Base-by-base conservation (phyloP, 2,329 filamentous ascomycete genomes). In the Paraphoma chrysanthemicola region DNA sequence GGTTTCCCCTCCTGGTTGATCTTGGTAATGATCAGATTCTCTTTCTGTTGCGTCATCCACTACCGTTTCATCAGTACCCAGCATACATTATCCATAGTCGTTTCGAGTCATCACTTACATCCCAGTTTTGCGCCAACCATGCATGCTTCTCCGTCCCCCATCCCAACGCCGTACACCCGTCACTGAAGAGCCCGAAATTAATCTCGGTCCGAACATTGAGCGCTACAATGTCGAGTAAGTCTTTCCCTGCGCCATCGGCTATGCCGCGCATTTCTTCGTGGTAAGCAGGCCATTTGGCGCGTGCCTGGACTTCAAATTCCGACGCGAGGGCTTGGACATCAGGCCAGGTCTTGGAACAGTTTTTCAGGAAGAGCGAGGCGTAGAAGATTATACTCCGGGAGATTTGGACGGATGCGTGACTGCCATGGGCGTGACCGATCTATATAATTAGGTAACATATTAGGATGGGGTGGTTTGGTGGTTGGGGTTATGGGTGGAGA, bases 201-300 rank as follows among this genome's bases (percentile, higher is more conserved):
- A 86, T 86, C 69, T 87, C 85, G 0, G 82, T 86, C 1, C 85
- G 78, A 6, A 85, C 80, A 53, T 88, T 88, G 10, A 88, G 70
- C 1, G 85, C 83, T 1, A 88, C 68, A n/a, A 88, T 80, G 45
- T 86, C 83, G 2, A 82, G 67, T 1, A 86, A 62, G 0, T 76
- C 60, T 7, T 80, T 67, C 0, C 66, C 71, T 0, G 84, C 78
- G 2, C 85, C 85, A 1, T 82, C 77, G 0, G 85, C 84, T 41
- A 88, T 79, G 10, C 84, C 87, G 48, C 64, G 59, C 72, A 82
- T 81, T 57, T 82, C 80, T 38, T 79, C 73, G 7, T 80, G 71
- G 53, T 78, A 80, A 1, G 65, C 69, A 1, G 79, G 80, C 75
- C 78, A 81, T 60, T 76, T 76, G 7, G 67, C 60, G 39, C 76